Conservation (phyloP, 805 yeast species). For the Ogataea wickerhamii region DNA sequence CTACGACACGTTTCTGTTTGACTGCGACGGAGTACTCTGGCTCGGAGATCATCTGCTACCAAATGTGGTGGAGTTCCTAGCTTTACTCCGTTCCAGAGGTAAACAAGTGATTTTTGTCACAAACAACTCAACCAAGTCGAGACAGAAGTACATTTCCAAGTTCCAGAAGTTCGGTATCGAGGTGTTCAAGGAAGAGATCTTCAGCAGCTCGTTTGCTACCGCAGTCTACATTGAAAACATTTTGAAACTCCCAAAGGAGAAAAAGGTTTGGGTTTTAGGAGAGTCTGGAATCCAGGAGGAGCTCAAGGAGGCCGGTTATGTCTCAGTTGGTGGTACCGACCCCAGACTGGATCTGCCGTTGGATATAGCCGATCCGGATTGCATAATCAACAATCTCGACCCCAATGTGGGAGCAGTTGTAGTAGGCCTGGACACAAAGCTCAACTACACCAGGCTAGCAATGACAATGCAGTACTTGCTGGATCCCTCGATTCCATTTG, state of each 20-base stretch:
- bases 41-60: constrained; percentile 81
- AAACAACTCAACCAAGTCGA: constrained; percentile 90
- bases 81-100: constrained; percentile 46
- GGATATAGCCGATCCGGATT: constrained; percentile 54
- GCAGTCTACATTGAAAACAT: constrained; percentile 82
- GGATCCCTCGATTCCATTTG: constrained; percentile 61
- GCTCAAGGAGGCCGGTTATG: constrained; percentile 67
- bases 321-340: constrained; percentile 81
- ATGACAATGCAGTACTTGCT: constrained; percentile 76
- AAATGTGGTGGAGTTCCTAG: constrained; percentile 69
- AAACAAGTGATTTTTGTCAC: constrained; percentile 88
- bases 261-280: constrained; percentile 87
- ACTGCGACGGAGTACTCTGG: constrained; percentile 98
- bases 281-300: constrained; percentile 84
- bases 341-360: constrained; percentile 52
- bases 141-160: constrained; percentile 71
- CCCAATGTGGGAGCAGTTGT: constrained; percentile 80
- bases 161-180: constrained; percentile 58
- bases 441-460: constrained; percentile 81
- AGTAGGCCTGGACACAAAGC: constrained; percentile 74
- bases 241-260: constrained; percentile 64
- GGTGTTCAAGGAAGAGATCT: constrained; percentile 61
- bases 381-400: constrained; percentile 58
- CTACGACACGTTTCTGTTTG: constrained; percentile 87
- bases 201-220: constrained; percentile 89